Base-by-base conservation (phyloP, 192 early-diverging fungal genomes). In the Coemansia sp. region DNA sequence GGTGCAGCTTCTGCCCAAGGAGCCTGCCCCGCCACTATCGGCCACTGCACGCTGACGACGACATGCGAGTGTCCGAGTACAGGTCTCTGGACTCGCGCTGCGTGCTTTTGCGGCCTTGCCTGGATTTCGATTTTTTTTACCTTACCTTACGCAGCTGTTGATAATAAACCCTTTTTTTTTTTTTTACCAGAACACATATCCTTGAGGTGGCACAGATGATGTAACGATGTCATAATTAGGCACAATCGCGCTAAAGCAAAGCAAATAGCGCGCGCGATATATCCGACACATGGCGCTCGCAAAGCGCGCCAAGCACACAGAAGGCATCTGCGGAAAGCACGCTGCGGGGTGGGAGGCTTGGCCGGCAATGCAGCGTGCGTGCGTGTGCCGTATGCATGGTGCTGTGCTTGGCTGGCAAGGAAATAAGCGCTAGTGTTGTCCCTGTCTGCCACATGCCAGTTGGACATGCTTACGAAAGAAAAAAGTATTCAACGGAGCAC, bases 1-100 rank as follows among this genome's bases (percentile, higher is more conserved):
- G 10, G 14, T 32, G 6, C 39, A 38, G 0, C 38, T 40, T 38
- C 49, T 79, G 57, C 63, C 67, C 8, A 20, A 38, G 10, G 54
- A 60, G 20, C 36, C 61, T 11, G 45, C 15, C 24, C 47, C 17
- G 10, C 62, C 17, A 19, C 64, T n/a, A 56, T 40, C 51, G 14
- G 29, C 51, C 29, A 53, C 14, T 14, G 27, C 6, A 22, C 51
- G 51, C 51, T 53, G 27, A 53, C 14, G 25, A 15, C 51, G 4
- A 24, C 46, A 40, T 42, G n/a, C n/a, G n/a, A n/a, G n/a, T n/a
- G n/a, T n/a, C n/a, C n/a, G n/a, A n/a, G n/a, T n/a, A n/a, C n/a
- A n/a, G n/a, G n/a, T n/a, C n/a, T n/a, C n/a, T n/a, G n/a, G n/a
- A n/a, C n/a, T n/a, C n/a, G n/a, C n/a, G n/a, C n/a, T n/a, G n/a